Conservation (phyloP, 2,329 filamentous ascomycete species). For the Aspergillus cejpii region DNA sequence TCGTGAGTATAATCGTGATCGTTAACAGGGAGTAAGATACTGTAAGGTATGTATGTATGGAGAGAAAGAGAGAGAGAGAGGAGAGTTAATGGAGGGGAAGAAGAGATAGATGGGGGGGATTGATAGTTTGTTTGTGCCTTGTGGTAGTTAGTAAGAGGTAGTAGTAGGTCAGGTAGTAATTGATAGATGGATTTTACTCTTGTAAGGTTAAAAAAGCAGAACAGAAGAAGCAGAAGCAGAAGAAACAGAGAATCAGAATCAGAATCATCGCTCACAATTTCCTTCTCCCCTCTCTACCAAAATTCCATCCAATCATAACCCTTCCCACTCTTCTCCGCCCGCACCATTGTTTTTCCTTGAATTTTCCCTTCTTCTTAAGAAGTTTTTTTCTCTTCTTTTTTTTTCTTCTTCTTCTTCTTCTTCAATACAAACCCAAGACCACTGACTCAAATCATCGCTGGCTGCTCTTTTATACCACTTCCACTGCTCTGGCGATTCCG, state of each 20-base stretch:
- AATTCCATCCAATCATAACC: conserved; percentile 28
- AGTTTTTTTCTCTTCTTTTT: conserved; percentile 12
- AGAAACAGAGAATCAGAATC: background rate
- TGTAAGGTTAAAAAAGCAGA: conserved; percentile 14
- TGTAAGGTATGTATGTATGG: background rate
- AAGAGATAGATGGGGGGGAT: conserved; percentile 1
- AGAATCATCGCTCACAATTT: background rate
- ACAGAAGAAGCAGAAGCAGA: conserved; percentile 10
- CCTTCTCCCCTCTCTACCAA: conserved; percentile 2
- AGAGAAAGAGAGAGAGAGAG: conserved; percentile 8
- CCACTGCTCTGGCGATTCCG: conserved; percentile 64
- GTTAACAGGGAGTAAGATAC: conserved; percentile 4
- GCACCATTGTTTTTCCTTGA: conserved; percentile 31
- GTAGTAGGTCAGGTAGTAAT: conserved; percentile 1
- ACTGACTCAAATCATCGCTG: conserved; percentile 70
- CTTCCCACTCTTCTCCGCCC: conserved; percentile 18
- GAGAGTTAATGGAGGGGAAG: conserved; percentile 1
- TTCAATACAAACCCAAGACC: conserved; percentile 52
- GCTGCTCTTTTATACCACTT: conserved; percentile 41
- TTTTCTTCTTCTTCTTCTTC: conserved; percentile 32
- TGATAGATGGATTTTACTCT: too few relatives aligned
- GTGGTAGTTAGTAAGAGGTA: conserved; percentile 1
- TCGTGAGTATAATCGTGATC: conserved; percentile 24
- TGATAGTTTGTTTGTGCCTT: too few relatives aligned
- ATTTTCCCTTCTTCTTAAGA: conserved; percentile 16